phyloP scores from a whole-genome alignment of 2,329 filamentous ascomycete species.

The Rasamsonia emersonii region DNA sequence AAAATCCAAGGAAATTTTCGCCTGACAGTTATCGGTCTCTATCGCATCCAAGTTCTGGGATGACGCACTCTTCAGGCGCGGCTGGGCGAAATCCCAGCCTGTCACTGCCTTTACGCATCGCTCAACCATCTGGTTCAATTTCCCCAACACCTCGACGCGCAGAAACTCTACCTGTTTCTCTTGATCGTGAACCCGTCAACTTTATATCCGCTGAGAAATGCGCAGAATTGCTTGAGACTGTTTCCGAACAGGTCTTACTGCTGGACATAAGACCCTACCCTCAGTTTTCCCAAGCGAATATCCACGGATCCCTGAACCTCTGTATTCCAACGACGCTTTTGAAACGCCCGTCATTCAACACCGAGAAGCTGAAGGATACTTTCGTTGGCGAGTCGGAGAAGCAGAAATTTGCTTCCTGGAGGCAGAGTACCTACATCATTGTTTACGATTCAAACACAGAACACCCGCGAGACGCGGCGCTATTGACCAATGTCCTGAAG shows the following conservation, averaged over 20 bases:
- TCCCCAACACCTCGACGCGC: slow-evolving; percentile 5
- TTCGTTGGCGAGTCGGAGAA: slow-evolving; percentile 67
- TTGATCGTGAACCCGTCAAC: slow-evolving; percentile 38
- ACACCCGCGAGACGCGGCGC: slow-evolving; percentile 69
- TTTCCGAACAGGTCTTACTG: slow-evolving; percentile 53
- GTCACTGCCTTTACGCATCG: slow-evolving; percentile 2
- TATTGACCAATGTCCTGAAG: slow-evolving; percentile 79
- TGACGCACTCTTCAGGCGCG: background rate
- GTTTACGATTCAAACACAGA: slow-evolving; percentile 77
- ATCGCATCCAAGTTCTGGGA: background rate
- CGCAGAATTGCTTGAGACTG: slow-evolving; percentile 47
- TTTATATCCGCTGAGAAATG: slow-evolving; percentile 50
- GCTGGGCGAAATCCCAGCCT: slow-evolving; percentile 1
- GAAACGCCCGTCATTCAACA: slow-evolving; percentile 82
- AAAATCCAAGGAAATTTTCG: slow-evolving; percentile 6
- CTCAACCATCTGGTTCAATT: slow-evolving; percentile 1
- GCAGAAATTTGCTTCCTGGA: slow-evolving; percentile 68
- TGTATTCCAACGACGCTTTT: slow-evolving; percentile 92
- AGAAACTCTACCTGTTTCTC: slow-evolving; percentile 42
- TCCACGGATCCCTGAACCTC: slow-evolving; percentile 75
- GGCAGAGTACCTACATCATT: slow-evolving; percentile 63
- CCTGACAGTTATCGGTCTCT: slow-evolving; percentile 2
- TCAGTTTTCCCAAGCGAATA: slow-evolving; percentile 66
- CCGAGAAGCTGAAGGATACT: slow-evolving; percentile 77
- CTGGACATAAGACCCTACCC: slow-evolving; percentile 82